Conservation (phyloP, 202 grass and related monocot species). For the Setaria viridis region DNA sequence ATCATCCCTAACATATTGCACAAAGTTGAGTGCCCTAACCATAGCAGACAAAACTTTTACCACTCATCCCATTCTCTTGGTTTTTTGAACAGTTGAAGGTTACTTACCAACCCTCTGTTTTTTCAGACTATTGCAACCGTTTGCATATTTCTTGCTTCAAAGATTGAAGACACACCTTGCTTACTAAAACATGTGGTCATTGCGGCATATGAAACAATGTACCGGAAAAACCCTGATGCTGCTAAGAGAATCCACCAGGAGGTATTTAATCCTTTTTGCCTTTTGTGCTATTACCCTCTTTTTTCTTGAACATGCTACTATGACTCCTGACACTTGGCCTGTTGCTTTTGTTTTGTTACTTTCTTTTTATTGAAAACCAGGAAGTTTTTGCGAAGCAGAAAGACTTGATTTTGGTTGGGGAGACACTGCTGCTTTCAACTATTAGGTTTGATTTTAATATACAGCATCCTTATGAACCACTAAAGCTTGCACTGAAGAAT, state of each 20-base stretch:
- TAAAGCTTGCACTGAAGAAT: constrained; percentile 59
- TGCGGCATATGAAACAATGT: constrained; percentile 66
- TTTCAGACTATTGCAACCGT: constrained; percentile 72
- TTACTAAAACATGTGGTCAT: constrained; percentile 38
- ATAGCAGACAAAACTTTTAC: constrained; percentile 15
- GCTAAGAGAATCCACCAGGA: constrained; percentile 58
- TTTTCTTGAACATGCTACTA: background rate
- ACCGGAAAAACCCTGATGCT: constrained; percentile 60
- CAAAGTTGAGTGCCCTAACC: background rate
- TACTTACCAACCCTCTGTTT: background rate
- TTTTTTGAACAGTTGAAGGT: constrained; percentile 14
- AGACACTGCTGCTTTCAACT: constrained; percentile 67
- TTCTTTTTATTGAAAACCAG: constrained; percentile 43
- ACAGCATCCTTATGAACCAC: constrained; percentile 65
- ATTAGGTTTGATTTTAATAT: constrained; percentile 79
- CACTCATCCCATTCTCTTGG: background rate
- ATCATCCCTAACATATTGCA: background rate
- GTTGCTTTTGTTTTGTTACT: constrained; percentile 18
- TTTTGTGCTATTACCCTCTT: background rate
- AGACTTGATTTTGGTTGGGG: constrained; percentile 60
- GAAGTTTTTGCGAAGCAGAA: constrained; percentile 70
- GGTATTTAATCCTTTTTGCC: constrained; percentile 28
- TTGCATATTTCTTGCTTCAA: constrained; percentile 74
- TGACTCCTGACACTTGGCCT: constrained; percentile 14
- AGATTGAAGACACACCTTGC: constrained; percentile 70